Conservation (phyloP, 192 early-diverging fungal genomes). For the Gonapodya prolifera region DNA sequence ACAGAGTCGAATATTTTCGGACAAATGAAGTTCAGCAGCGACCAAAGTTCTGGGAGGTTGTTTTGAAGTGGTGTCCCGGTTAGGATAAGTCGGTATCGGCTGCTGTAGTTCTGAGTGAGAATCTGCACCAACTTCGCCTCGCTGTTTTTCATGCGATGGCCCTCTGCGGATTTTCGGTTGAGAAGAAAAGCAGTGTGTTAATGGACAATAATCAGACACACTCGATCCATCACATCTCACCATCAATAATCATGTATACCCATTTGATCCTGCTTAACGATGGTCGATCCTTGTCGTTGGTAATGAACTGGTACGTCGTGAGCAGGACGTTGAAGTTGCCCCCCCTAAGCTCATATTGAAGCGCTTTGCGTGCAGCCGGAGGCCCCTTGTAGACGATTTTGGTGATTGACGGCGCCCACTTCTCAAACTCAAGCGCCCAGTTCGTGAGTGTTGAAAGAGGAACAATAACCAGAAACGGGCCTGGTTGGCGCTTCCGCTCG, state of each 20-base stretch:
- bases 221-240: not conserved
- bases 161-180: no score
- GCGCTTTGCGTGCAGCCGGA: conserved; percentile 53
- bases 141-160: conserved; percentile 97
- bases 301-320: conserved; percentile 96
- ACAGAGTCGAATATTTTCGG: conserved; percentile 95
- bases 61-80: conserved; percentile 97
- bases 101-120: conserved; percentile 76
- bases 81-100: conserved; percentile 85
- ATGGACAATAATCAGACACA: not conserved
- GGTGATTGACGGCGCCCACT: conserved; percentile 83
- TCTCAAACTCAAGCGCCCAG: conserved; percentile 94
- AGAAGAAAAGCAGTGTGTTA: no score
- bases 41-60: conserved; percentile 95
- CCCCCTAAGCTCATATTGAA: conserved; percentile 53
- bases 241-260: conserved; percentile 95
- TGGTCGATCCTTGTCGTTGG: conserved; percentile 62
- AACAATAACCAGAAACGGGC: conserved; percentile 93
- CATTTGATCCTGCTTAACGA: conserved; percentile 84
- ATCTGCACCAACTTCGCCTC: conserved; percentile 75
- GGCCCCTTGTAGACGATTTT: conserved; percentile 91
- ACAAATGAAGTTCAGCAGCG: conserved; percentile 87
- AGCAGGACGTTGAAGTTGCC: conserved; percentile 87
- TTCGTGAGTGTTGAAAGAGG: conserved; percentile 94
- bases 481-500: conserved; percentile 84